A percentile compares a stretch with the other conserved stretches of the same genome.
These are phyloP conservation scores for Poa pratensis DNA, from an alignment of 176 grass and related monocot species.

Conservation along the genomic window DNA sequence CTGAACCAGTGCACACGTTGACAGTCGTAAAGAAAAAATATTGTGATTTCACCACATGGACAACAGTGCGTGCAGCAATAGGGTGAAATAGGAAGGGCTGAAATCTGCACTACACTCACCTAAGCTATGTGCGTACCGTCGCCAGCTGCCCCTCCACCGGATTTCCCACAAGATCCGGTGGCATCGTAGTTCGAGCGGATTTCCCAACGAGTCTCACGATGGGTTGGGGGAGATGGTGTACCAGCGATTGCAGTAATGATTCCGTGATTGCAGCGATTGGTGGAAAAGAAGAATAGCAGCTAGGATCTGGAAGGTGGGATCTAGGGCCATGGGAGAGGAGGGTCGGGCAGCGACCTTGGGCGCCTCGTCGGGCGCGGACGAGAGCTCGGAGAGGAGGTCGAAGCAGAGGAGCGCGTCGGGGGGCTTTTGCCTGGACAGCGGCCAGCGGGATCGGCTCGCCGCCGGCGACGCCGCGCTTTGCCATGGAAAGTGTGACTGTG, in stretches of 20 bases:
- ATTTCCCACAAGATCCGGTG: not conserved
- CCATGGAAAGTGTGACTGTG: conserved; percentile 41
- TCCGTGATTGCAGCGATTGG: no score
- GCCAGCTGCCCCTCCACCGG: not conserved
- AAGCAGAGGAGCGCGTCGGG: conserved; percentile 93
- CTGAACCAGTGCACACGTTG: not conserved
- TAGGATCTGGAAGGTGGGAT: conserved; percentile 31
- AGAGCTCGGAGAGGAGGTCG: conserved; percentile 98
- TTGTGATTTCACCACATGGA: not conserved
- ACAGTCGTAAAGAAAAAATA: not conserved
- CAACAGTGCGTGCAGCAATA: no score
- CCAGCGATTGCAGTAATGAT: no score
- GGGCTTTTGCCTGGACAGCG: conserved; percentile 73
- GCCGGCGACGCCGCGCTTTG: conserved; percentile 57
- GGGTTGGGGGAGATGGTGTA: no score
- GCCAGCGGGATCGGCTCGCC: conserved; percentile 73
- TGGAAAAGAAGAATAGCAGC: not conserved
- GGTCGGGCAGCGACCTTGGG: conserved; percentile 57
- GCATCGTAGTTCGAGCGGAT: not conserved
- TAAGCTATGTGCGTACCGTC: not conserved
- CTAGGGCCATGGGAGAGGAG: not conserved
- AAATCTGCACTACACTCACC: not conserved
- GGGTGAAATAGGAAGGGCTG: not conserved
- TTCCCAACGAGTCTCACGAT: no score
- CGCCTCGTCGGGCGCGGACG: conserved; percentile 77